These are phyloP conservation scores for Coemansia sp. DNA, from an alignment of 192 early-diverging fungal species.

Conservation along the genomic window DNA sequence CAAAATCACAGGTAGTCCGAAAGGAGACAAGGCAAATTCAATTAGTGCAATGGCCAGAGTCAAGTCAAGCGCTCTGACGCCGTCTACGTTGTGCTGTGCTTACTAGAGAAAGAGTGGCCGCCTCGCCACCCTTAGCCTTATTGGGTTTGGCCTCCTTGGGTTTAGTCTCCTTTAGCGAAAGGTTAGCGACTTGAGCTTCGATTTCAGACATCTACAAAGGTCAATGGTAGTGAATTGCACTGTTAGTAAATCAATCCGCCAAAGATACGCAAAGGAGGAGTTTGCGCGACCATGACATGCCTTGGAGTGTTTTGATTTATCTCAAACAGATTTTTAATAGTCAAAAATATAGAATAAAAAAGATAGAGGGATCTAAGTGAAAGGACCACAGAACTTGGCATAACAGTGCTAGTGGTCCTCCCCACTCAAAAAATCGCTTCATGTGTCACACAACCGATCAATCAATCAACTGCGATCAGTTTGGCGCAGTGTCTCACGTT, in stretches of 20 bases:
- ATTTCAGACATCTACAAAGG: conserved; percentile 47
- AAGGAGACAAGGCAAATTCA: not conserved
- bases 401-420: too few relatives aligned
- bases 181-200: conserved; percentile 32
- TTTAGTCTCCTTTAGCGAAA: conserved; percentile 40
- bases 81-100: not conserved
- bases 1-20: conserved; percentile 1
- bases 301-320: not conserved
- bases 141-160: conserved; percentile 19
- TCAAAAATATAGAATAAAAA: not conserved
- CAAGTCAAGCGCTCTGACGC: not conserved
- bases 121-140: conserved; percentile 14
- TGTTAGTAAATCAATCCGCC: not conserved
- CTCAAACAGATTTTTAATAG: not conserved
- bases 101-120: conserved; percentile 26
- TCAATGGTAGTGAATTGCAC: not conserved
- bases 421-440: not conserved
- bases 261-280: not conserved
- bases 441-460: not conserved
- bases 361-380: too few relatives aligned
- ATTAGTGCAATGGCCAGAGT: not conserved
- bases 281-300: not conserved
- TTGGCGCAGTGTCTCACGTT: not conserved
- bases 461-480: not conserved
- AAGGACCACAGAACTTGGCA: not conserved